Percentiles rank a stretch among this genome's conserved stretches.
These are phyloP conservation scores for Ephemerocybe angulata DNA, from an alignment of 768 basidiomycete genomes.

Conservation along the genomic window DNA sequence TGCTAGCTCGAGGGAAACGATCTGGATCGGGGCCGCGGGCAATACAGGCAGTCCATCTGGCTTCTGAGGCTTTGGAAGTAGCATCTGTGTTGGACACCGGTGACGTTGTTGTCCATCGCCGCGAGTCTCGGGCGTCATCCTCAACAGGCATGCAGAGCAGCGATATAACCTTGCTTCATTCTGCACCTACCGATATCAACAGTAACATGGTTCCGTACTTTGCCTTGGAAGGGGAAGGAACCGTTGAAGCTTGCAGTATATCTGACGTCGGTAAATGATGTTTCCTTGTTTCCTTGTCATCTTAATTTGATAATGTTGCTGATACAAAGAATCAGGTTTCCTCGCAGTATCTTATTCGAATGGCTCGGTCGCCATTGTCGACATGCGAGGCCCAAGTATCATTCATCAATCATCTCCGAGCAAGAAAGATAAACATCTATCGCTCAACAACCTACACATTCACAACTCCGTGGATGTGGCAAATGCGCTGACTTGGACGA, in stretches of 20 bases:
- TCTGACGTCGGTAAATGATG: constrained; percentile 74
- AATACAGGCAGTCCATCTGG: constrained; percentile 47
- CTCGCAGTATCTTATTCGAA: constrained; percentile 66
- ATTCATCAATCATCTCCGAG: constrained; percentile 47
- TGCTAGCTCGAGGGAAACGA: constrained; percentile 2
- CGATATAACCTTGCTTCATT: constrained; percentile 52
- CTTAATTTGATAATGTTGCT: background rate
- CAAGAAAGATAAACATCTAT: constrained; percentile 33
- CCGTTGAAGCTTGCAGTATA: constrained; percentile 53
- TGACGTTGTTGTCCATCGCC: constrained; percentile 51
- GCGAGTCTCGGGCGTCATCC: constrained; percentile 13
- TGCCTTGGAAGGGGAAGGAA: constrained; percentile 38
- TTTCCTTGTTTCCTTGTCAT: background rate
- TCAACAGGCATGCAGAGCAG: constrained; percentile 32
- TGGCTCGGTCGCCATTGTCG: constrained; percentile 59
- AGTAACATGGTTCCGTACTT: constrained; percentile 59
- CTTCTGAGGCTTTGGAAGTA: constrained; percentile 55
- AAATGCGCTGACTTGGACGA: constrained; percentile 61
- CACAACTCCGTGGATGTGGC: constrained; percentile 44
- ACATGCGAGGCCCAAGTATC: constrained; percentile 71
- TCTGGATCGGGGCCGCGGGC: constrained; percentile 9
- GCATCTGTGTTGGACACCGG: constrained; percentile 53
- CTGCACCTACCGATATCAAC: constrained; percentile 37
- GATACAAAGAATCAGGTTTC: constrained; percentile 52
- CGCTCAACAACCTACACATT: constrained; percentile 30